These are phyloP conservation scores for Trametes versicolor DNA, from an alignment of 1,284 basidiomycete species.

Conservation along the genomic window DNA sequence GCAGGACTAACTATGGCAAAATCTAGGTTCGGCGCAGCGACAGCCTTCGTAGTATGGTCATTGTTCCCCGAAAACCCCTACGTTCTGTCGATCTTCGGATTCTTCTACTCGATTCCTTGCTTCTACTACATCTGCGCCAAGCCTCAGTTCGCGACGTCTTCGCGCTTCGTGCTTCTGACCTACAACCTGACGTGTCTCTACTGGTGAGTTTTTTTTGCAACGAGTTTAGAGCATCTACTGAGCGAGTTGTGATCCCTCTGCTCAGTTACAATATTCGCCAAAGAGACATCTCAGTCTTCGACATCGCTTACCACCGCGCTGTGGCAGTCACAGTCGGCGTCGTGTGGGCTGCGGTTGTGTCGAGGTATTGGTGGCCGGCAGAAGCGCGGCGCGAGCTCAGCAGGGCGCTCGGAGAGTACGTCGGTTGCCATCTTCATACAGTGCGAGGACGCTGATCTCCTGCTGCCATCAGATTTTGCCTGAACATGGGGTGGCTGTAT, in stretches of 20 bases:
- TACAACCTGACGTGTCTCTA: constrained; percentile 94
- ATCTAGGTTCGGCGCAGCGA: constrained; percentile 82
- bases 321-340: constrained; percentile 89
- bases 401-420: constrained; percentile 87
- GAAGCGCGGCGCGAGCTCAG: constrained; percentile 91
- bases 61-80: constrained; percentile 82
- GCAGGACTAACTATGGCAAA: not conserved
- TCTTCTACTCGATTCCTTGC: constrained; percentile 92
- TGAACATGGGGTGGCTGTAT: constrained; percentile 88
- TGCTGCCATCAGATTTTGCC: constrained; percentile 66
- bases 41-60: constrained; percentile 78
- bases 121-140: constrained; percentile 90
- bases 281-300: constrained; percentile 71
- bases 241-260: not conserved
- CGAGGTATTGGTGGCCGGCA: constrained; percentile 94
- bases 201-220: constrained; percentile 58
- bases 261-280: constrained; percentile 85
- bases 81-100: constrained; percentile 84
- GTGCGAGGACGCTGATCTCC: too few species aligned
- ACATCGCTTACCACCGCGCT: constrained; percentile 82
- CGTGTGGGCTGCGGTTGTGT: constrained; percentile 89
- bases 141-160: constrained; percentile 82
- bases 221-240: not conserved
- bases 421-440: constrained; percentile 23
- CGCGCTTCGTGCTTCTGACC: constrained; percentile 88